Evolutionary conservation across 495 filamentous ascomycete genomes (phyloP).

Genomic region (Delitschia confertaspora): DNA sequence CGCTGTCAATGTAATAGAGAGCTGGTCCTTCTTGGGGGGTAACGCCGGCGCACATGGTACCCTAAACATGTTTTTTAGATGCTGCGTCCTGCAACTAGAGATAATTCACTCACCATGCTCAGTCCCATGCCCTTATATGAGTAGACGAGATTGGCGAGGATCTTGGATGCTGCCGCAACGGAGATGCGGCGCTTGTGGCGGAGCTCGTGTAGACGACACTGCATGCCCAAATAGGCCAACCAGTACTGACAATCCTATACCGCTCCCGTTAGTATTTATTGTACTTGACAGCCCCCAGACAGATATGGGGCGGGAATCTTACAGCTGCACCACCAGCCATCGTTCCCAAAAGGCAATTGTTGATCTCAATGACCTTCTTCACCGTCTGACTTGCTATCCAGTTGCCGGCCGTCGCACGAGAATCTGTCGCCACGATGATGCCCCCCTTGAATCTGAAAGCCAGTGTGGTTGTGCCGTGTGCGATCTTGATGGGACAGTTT

Average conservation of each 20-base stretch:
- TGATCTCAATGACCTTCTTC: slow-evolving; percentile 98
- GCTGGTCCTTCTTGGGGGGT: slow-evolving; percentile 93
- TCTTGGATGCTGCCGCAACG: slow-evolving; percentile 94
- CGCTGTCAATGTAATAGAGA: slow-evolving; percentile 97
- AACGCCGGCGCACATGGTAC: slow-evolving; percentile 97
- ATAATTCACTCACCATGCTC: slow-evolving; percentile 57
- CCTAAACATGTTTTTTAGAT: slow-evolving; percentile 33
- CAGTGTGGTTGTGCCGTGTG: slow-evolving; percentile 97
- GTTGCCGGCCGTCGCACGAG: slow-evolving; percentile 87
- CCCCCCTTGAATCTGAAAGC: slow-evolving; percentile 96
- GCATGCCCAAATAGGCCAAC: slow-evolving; percentile 96
- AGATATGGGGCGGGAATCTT: slow-evolving; percentile 33
- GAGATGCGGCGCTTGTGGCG: slow-evolving; percentile 98
- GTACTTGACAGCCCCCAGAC: neutral
- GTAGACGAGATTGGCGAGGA: slow-evolving; percentile 96
- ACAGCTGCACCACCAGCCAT: slow-evolving; percentile 97
- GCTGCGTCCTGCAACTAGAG: neutral
- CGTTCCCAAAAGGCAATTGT: slow-evolving; percentile 81
- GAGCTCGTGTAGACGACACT: slow-evolving; percentile 97
- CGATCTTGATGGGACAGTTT: slow-evolving; percentile 94
- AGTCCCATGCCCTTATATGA: slow-evolving; percentile 96
- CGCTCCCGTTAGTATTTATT: neutral
- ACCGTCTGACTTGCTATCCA: slow-evolving; percentile 99
- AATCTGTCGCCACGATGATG: slow-evolving; percentile 97
- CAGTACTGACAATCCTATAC: slow-evolving; percentile 94